A percentile compares a stretch with the other conserved stretches of the same genome.
These are phyloP conservation scores for Corinectria fuckeliana DNA, from an alignment of 2,329 filamentous ascomycete genomes.

Conservation along the genomic window DNA sequence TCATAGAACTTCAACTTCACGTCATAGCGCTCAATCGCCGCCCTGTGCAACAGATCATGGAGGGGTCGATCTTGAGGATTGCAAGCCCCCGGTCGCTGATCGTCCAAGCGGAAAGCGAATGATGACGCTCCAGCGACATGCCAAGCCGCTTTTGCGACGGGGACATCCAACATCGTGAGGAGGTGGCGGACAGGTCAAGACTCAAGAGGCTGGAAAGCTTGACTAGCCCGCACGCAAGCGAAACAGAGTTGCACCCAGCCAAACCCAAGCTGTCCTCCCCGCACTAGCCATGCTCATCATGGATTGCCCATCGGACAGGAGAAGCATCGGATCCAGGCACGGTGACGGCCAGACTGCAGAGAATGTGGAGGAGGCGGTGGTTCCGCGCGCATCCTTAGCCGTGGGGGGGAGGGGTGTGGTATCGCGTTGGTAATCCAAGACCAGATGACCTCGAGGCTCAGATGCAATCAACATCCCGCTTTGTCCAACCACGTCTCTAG, in stretches of 20 bases:
- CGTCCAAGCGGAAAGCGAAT: slow-evolving; percentile 22
- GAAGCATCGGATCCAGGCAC: slow-evolving; percentile 32
- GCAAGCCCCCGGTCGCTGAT: slow-evolving; percentile 14
- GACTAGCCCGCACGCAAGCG: slow-evolving; percentile 4
- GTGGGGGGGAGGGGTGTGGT: slow-evolving; percentile 31
- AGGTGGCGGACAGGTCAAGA: slow-evolving; percentile 19
- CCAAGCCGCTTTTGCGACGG: slow-evolving; percentile 11
- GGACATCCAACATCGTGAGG: background rate
- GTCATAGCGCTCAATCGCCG: slow-evolving; percentile 26
- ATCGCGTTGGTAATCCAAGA: slow-evolving; percentile 30
- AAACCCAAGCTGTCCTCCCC: slow-evolving; percentile 24
- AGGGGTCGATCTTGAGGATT: slow-evolving; percentile 16
- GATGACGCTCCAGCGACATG: slow-evolving; percentile 25
- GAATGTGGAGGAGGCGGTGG: slow-evolving; percentile 14
- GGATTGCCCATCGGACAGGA: slow-evolving; percentile 28
- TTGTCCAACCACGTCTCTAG: slow-evolving; percentile 21
- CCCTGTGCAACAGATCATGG: slow-evolving; percentile 18
- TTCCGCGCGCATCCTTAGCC: slow-evolving; percentile 15
- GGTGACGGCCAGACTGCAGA: slow-evolving; percentile 10
- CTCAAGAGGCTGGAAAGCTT: slow-evolving; percentile 11
- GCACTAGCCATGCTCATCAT: slow-evolving; percentile 31
- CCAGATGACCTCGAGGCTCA: slow-evolving; percentile 30
- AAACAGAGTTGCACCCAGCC: slow-evolving; percentile 33
- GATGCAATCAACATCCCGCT: slow-evolving; percentile 21
- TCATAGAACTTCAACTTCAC: slow-evolving; percentile 15